Evolutionary conservation across 2,329 filamentous ascomycete genomes (phyloP), one percentile per base, ranked within the genome.

Genomic region (Claviceps digitariae): DNA sequence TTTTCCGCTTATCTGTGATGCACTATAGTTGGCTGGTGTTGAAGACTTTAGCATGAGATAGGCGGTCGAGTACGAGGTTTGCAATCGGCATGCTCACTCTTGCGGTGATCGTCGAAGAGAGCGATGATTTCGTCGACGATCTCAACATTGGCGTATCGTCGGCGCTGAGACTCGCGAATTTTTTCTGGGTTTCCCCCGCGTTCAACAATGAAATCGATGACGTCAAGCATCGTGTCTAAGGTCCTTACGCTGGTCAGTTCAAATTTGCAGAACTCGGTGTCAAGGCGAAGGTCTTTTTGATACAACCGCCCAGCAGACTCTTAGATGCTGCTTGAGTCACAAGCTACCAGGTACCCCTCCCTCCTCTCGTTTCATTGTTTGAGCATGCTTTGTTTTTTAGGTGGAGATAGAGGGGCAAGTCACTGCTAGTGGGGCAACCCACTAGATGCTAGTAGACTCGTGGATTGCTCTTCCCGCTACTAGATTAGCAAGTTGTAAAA

Each of bases 91-190:
- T 41, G 36, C 73, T 61, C 69, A 84, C 82, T 88, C 72, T 77
- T 82, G 63, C 87, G 81, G 70, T 91, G 87, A 63, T 91, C 88
- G 67, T 95, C 86, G 67, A 86, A 96, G 66, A 94, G 74, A 23
- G 77, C 78, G 66, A 96, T 93, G 56, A 97, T 82, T 72, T 95
- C 86, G 73, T 98, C 91, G 27, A 98, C 91, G 48, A 85, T 75
- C 65, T 89, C 86, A 64, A 90, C 87, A 15, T 83, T 78, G 49
- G 88, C 90, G 74, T 82, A 80, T 62, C 93, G 84, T 66, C 83
- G 83, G 61, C 86, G 81, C 72, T 98, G 93, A 59, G 86, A 93
- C 69, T 96, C 89, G 69, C 87, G 86, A 70, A 98, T 93, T 73
- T 83, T 84, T 66, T 95, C 86, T 17, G 90, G 88, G 72, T 97